phyloP scores from a whole-genome alignment of 2,329 filamentous ascomycete species.

The Madurella mycetomatis region DNA sequence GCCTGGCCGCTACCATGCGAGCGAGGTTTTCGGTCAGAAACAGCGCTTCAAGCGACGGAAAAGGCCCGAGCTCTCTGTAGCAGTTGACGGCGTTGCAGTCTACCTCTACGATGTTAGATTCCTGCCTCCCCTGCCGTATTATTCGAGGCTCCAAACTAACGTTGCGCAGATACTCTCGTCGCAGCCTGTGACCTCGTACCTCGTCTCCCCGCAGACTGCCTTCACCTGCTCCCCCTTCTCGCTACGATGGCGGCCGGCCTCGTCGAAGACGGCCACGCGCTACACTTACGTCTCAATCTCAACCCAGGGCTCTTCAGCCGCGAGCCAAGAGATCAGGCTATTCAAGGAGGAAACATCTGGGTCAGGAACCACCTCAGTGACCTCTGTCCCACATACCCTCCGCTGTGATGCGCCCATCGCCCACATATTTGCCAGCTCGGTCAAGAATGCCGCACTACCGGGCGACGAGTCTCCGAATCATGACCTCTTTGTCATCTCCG shows the following conservation, averaged over 20 bases:
- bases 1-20: constrained; percentile 52
- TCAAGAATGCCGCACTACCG: constrained; percentile 15
- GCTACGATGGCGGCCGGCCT: constrained; percentile 47
- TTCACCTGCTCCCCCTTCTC: constrained; percentile 61
- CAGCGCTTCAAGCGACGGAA: constrained; percentile 57
- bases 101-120: constrained; percentile 60
- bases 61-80: constrained; percentile 59
- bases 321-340: constrained; percentile 50
- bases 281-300: constrained; percentile 54
- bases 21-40: constrained; percentile 58
- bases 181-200: constrained; percentile 61
- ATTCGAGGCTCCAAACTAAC: constrained; percentile 18
- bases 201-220: constrained; percentile 59
- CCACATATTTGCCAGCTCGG: constrained; percentile 38
- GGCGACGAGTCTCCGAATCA: constrained; percentile 28
- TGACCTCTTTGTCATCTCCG: constrained; percentile 53
- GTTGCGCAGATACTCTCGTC: constrained; percentile 53
- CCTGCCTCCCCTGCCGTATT: constrained; percentile 2
- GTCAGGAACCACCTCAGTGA: constrained; percentile 50
- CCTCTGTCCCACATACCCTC: constrained; percentile 43
- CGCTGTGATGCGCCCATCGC: constrained; percentile 38
- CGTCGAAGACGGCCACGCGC: constrained; percentile 46
- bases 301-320: constrained; percentile 40
- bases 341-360: constrained; percentile 54
- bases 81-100: constrained; percentile 59